phyloP scores from a whole-genome alignment of 345 rosid genomes.

The Rhodomyrtus tomentosa region DNA sequence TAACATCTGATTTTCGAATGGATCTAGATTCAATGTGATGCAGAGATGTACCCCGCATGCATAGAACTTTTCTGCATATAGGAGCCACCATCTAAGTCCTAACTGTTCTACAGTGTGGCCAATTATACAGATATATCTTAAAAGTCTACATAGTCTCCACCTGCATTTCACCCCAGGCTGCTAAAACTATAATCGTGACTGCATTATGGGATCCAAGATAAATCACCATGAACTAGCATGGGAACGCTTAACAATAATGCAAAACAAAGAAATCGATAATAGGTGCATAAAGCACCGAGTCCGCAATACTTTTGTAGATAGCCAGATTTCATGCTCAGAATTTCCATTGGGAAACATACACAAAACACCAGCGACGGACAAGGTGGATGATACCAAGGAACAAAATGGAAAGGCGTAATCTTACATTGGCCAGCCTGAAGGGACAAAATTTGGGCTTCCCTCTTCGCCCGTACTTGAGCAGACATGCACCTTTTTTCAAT shows the following conservation, averaged over 20 bases:
- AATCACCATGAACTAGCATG: not conserved
- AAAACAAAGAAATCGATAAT: not conserved
- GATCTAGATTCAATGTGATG: not conserved
- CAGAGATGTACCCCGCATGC: not conserved
- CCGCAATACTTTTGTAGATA: not conserved
- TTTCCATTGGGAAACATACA: not conserved
- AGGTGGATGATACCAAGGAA: not conserved
- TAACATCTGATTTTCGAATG: not conserved
- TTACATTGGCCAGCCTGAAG: slow-evolving; percentile 67
- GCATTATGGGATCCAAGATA: not conserved
- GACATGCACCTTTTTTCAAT: slow-evolving; percentile 60
- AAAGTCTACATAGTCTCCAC: not conserved
- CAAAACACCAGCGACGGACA: not conserved
- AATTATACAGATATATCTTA: not conserved
- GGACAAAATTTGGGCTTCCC: slow-evolving; percentile 84
- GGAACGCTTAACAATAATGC: not conserved
- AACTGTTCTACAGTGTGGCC: not conserved
- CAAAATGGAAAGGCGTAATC: not conserved
- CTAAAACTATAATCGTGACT: not conserved
- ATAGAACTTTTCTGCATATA: not conserved
- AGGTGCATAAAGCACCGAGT: not conserved
- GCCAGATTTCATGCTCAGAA: not conserved
- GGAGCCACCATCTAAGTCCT: not conserved
- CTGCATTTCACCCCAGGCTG: not conserved
- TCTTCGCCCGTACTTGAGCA: slow-evolving; percentile 75